These are phyloP conservation scores for Vitis riparia DNA, from an alignment of 164 flowering plant genomes.

Conservation along the genomic window DNA sequence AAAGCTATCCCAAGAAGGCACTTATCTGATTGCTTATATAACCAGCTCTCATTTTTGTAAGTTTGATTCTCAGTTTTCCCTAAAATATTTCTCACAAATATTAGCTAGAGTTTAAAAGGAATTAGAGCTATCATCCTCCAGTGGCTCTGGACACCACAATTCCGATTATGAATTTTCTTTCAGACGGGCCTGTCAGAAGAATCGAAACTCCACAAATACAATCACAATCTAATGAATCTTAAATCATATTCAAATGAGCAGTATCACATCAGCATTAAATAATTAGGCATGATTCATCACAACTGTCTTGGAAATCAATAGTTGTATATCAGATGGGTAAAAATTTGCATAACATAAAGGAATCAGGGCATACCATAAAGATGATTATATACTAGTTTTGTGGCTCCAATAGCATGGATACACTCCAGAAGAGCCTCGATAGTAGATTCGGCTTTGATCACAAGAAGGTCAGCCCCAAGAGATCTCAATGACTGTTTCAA, in stretches of 20 bases:
- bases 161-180: neutral
- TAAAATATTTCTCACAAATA: no score
- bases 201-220: neutral
- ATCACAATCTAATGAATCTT: neutral
- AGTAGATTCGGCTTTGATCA: constrained; percentile 67
- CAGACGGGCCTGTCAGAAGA: neutral
- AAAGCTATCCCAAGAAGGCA: no score
- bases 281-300: neutral
- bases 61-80: no score
- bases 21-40: no score
- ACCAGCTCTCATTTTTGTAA: no score
- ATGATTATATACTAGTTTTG: constrained; percentile 78
- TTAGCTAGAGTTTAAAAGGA: no score
- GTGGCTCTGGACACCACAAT: neutral
- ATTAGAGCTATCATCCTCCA: neutral
- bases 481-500: constrained; percentile 71
- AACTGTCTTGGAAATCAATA: neutral
- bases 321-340: no score
- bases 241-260: neutral
- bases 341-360: neutral
- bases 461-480: constrained; percentile 66
- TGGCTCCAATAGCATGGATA: constrained; percentile 62
- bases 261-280: neutral
- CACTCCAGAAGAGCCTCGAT: constrained; percentile 65
- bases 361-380: constrained; percentile 66